Base-by-base conservation (phyloP, 192 early-diverging fungal genomes). In the Oehlia diaphana region DNA sequence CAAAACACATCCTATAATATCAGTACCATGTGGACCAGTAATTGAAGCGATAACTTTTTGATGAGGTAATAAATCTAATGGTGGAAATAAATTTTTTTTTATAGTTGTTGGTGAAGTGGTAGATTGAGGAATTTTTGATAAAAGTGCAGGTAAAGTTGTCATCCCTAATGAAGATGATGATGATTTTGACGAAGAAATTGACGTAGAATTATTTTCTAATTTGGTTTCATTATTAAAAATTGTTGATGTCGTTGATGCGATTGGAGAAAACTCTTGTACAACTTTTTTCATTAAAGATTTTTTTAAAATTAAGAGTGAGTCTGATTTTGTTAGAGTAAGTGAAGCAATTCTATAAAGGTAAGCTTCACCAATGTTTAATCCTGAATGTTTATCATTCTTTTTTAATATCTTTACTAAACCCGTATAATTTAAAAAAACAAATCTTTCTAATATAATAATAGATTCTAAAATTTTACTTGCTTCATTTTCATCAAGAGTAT, bases 11-110 rank as follows among this genome's bases (percentile, higher is more conserved):
- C 93, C 95, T 80, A 96, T 95, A 80, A 97, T 96, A 79, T 97
- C 95, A 0, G 95, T 97, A 58, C 95, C 95, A 80, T 97, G 95
- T 13, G 93, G 92, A 7, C 95, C 95, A 42, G 92, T 90, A 80
- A 96, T 85, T 37, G 94, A 92, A 49, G 96, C 90, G 69, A 95
- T 86, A 12, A 95, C 92, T 14, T 92, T 94, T 79, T 95, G 95
- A 79, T 84, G 91, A 73, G 89, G 91, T 66, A 87, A 80, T 62
- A 85, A 82, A 13, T 84, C 80, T 65, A 85, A 82, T 9, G 87
- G 84, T 63, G 87, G 91, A 77, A 86, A 90, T 37, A 80, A 83
- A 28, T 82, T 86, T 72, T 83, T 82, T 67, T 79, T 9, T 16
- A 14, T 6, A 28, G 81, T 76, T 9, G 39, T 76, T 9, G 39